These are phyloP conservation scores for Malbranchea cinnamomea DNA, from an alignment of 2,329 filamentous ascomycete species.

Conservation along the genomic window DNA sequence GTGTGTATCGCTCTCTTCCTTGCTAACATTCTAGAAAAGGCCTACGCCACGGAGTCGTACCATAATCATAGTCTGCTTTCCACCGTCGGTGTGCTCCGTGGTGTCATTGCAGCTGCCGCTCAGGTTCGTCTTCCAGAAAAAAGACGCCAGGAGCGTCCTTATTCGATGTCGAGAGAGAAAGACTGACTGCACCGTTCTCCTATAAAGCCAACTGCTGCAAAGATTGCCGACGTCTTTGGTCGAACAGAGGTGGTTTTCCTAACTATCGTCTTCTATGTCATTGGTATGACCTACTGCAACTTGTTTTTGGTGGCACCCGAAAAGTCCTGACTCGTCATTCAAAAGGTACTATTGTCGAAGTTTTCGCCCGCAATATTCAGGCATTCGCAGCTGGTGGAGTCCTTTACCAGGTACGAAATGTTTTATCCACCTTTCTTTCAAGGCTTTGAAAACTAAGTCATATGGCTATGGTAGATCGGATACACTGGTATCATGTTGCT, in stretches of 20 bases:
- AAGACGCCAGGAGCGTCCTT: neutral
- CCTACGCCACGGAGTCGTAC: conserved; percentile 39
- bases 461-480: conserved; percentile 32
- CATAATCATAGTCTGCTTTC: conserved; percentile 40
- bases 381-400: conserved; percentile 44
- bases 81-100: conserved; percentile 43
- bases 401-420: conserved; percentile 34
- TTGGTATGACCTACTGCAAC: conserved; percentile 19
- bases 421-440: neutral
- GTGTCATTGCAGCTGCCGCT: conserved; percentile 45
- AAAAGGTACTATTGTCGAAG: conserved; percentile 42
- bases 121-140: conserved; percentile 19
- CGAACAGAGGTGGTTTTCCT: conserved; percentile 43
- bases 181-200: neutral
- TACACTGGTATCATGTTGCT: conserved; percentile 48
- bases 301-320: neutral
- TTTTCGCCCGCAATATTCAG: conserved; percentile 33
- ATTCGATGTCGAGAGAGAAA: neutral
- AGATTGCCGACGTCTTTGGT: conserved; percentile 49
- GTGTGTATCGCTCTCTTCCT: too few relatives aligned
- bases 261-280: conserved; percentile 41
- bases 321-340: conserved; percentile 1
- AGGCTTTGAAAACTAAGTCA: neutral
- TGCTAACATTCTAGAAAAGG: conserved; percentile 18
- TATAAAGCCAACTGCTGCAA: conserved; percentile 41